Evolutionary conservation across 257 asterid genomes (phyloP).

Genomic region (Lycium barbarum): DNA sequence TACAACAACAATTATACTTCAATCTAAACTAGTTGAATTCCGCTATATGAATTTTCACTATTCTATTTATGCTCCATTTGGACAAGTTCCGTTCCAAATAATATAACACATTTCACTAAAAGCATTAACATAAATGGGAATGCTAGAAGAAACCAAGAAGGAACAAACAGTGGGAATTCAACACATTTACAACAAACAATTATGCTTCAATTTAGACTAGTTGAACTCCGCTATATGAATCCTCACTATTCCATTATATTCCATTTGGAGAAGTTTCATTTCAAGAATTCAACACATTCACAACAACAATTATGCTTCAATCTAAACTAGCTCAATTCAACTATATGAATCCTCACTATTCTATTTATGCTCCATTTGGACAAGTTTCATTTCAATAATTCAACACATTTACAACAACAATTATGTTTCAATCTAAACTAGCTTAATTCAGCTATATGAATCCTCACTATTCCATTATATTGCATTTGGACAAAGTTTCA

Average conservation of each 20-base stretch:
- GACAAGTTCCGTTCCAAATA: not conserved
- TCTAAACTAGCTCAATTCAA: too few species aligned
- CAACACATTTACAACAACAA: not conserved
- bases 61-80: not conserved
- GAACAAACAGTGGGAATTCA: not conserved
- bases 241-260: not conserved
- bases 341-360: not conserved
- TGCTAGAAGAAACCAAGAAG: not conserved
- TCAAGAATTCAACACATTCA: not conserved
- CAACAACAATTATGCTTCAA: too few species aligned
- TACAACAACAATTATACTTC: not conserved
- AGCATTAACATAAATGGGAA: not conserved
- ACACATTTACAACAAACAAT: not conserved
- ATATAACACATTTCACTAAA: not conserved
- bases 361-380: not conserved
- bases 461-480: not conserved
- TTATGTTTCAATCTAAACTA: not conserved
- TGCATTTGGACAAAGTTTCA: not conserved
- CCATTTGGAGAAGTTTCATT: not conserved
- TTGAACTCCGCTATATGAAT: not conserved
- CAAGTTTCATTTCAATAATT: not conserved
- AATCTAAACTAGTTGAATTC: not conserved
- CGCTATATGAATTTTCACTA: not conserved
- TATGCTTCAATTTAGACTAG: not conserved
- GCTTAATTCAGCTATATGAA: not conserved